Evolutionary conservation across 2,329 filamentous ascomycete genomes (phyloP).

Genomic region (Aspergillus tamarii): DNA sequence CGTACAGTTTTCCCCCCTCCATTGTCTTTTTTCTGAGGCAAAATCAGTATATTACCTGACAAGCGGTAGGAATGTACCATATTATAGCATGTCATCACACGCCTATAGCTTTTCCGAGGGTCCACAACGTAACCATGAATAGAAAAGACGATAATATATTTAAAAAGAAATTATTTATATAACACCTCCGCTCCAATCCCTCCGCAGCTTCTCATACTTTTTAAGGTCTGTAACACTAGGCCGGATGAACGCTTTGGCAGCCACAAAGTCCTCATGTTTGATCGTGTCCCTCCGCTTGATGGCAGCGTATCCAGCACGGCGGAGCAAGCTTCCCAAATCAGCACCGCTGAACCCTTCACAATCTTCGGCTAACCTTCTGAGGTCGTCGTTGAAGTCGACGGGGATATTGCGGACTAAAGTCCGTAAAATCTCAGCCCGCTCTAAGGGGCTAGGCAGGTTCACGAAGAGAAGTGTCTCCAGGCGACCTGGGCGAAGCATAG

Average conservation of each 20-base stretch:
- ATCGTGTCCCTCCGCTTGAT: constrained; percentile 54
- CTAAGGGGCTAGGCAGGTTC: constrained; percentile 76
- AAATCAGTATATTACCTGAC: neutral
- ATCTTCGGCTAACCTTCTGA: constrained; percentile 69
- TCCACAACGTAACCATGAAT: neutral
- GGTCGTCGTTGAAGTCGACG: constrained; percentile 55
- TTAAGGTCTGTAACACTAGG: constrained; percentile 60
- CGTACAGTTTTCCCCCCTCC: neutral
- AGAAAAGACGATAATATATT: neutral
- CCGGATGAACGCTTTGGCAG: constrained; percentile 43
- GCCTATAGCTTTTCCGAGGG: neutral
- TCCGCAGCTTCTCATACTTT: constrained; percentile 59
- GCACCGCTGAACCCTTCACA: constrained; percentile 79
- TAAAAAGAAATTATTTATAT: constrained; percentile 23
- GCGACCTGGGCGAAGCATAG: constrained; percentile 89
- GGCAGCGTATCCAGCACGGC: constrained; percentile 62
- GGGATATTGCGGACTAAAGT: constrained; percentile 61
- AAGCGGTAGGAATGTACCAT: neutral
- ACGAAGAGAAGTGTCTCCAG: constrained; percentile 89
- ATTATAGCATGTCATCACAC: neutral
- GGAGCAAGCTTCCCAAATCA: constrained; percentile 62
- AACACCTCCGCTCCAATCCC: constrained; percentile 50
- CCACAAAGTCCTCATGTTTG: constrained; percentile 47
- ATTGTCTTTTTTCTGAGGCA: neutral
- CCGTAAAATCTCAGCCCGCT: constrained; percentile 82